Evolutionary conservation across 495 filamentous ascomycete genomes (phyloP).

Genomic region (Penicillium canariense): DNA sequence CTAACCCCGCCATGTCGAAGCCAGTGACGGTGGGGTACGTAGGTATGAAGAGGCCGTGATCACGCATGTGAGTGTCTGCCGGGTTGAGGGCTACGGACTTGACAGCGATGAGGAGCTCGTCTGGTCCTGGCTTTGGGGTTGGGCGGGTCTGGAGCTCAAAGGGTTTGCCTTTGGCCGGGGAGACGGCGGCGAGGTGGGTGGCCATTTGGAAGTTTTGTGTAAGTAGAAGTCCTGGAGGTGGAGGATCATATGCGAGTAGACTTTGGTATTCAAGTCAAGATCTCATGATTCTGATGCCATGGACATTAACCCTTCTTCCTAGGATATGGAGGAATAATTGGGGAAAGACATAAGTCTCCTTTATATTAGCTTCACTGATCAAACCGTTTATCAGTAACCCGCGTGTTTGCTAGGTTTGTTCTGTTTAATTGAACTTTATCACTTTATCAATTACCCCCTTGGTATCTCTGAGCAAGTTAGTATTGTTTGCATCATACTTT

Average conservation of each 20-base stretch:
- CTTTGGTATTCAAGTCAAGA: slow-evolving; percentile 7
- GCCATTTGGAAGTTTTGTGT: slow-evolving; percentile 31
- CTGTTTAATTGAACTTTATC: no score
- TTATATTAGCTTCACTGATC: no score
- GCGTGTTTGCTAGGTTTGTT: no score
- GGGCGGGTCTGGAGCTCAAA: slow-evolving; percentile 34
- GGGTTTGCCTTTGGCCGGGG: slow-evolving; percentile 28
- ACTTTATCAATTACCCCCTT: no score
- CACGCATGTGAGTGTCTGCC: slow-evolving; percentile 39
- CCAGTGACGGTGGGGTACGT: slow-evolving; percentile 46
- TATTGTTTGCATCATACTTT: no score
- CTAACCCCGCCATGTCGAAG: slow-evolving; percentile 45
- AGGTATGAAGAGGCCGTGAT: slow-evolving; percentile 39
- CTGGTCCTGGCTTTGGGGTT: slow-evolving; percentile 44
- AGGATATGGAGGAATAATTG: slow-evolving; percentile 8
- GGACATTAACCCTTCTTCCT: not conserved
- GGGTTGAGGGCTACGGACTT: slow-evolving; percentile 53
- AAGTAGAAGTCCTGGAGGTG: not conserved
- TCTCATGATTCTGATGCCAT: not conserved
- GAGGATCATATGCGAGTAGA: not conserved
- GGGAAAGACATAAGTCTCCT: no score
- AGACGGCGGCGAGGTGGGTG: slow-evolving; percentile 44
- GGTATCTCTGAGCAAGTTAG: no score
- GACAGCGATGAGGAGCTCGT: slow-evolving; percentile 48
- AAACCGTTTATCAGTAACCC: no score